These are phyloP conservation scores for Gaertneriomyces semiglobifer DNA, from an alignment of 192 early-diverging fungal species.

Conservation along the genomic window DNA sequence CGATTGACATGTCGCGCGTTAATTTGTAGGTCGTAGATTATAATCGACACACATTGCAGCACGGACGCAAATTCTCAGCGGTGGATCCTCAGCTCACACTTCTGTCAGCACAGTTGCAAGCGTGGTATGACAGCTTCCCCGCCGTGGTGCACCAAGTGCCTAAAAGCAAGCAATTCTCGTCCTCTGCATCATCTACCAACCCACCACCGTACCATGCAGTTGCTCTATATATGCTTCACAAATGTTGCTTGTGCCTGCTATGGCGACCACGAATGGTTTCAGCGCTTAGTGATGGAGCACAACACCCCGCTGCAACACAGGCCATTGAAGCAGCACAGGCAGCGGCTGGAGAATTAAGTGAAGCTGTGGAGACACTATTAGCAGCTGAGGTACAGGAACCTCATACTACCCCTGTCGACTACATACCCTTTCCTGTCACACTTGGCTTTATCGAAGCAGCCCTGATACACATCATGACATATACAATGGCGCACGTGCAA, in stretches of 20 bases:
- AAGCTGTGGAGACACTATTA: background rate
- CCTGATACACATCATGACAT: constrained; percentile 18
- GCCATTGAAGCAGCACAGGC: constrained; percentile 9
- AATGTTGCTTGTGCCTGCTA: constrained; percentile 15
- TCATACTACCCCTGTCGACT: background rate
- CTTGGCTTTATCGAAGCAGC: constrained; percentile 16
- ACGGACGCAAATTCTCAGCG: background rate
- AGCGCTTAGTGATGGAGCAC: background rate
- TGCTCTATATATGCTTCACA: constrained; percentile 11
- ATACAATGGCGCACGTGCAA: no score
- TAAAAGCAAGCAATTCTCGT: background rate
- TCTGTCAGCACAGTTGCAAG: constrained; percentile 13
- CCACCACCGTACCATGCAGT: constrained; percentile 12
- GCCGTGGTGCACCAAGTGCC: constrained; percentile 2
- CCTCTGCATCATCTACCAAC: background rate
- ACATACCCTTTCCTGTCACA: constrained; percentile 3
- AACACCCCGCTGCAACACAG: background rate
- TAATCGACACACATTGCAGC: constrained; percentile 8
- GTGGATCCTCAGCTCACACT: background rate
- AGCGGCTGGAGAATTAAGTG: constrained; percentile 11
- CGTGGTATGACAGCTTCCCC: constrained; percentile 13
- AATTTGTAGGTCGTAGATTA: constrained; percentile 14
- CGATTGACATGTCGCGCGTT: background rate
- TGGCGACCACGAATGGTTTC: constrained; percentile 19
- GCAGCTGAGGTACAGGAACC: background rate